Conservation (phyloP, 2,329 filamentous ascomycete species). For the Botrytis fabae region DNA sequence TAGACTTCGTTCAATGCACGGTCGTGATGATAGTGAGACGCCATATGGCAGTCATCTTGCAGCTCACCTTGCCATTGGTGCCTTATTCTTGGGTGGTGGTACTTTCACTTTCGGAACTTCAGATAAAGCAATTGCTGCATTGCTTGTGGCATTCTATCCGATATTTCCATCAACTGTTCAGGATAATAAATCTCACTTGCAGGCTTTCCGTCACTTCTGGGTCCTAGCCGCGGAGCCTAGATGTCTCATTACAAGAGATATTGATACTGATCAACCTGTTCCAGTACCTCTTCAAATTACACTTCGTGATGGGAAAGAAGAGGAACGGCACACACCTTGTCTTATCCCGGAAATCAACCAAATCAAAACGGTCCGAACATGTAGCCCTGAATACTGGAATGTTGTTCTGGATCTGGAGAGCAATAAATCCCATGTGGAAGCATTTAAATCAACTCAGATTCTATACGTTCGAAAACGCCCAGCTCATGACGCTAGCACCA, state of each 20-base stretch:
- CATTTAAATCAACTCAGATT: slow-evolving; percentile 61
- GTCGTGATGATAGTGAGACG: slow-evolving; percentile 77
- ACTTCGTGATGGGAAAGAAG: slow-evolving; percentile 33
- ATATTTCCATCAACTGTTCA: slow-evolving; percentile 86
- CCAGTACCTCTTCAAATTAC: slow-evolving; percentile 67
- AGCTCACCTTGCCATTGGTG: slow-evolving; percentile 85
- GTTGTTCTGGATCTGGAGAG: slow-evolving; percentile 63
- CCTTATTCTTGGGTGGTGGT: slow-evolving; percentile 88
- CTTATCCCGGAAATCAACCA: slow-evolving; percentile 50
- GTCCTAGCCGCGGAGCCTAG: slow-evolving; percentile 87
- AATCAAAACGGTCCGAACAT: slow-evolving; percentile 51
- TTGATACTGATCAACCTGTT: slow-evolving; percentile 79
- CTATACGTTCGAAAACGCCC: slow-evolving; percentile 62
- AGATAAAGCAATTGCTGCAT: slow-evolving; percentile 78
- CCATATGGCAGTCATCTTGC: slow-evolving; percentile 94
- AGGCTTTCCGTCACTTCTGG: slow-evolving; percentile 97
- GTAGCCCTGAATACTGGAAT: slow-evolving; percentile 64
- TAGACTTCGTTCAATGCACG: slow-evolving; percentile 82
- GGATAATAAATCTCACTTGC: slow-evolving; percentile 91
- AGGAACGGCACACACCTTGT: slow-evolving; percentile 41
- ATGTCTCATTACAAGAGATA: slow-evolving; percentile 84
- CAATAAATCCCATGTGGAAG: slow-evolving; percentile 55
- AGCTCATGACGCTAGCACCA: slow-evolving; percentile 54
- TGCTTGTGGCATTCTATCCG: slow-evolving; percentile 92
- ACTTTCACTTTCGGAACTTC: slow-evolving; percentile 90